Conservation (phyloP, 1,139 yeast species). For the Saccharomyces hybrid region DNA sequence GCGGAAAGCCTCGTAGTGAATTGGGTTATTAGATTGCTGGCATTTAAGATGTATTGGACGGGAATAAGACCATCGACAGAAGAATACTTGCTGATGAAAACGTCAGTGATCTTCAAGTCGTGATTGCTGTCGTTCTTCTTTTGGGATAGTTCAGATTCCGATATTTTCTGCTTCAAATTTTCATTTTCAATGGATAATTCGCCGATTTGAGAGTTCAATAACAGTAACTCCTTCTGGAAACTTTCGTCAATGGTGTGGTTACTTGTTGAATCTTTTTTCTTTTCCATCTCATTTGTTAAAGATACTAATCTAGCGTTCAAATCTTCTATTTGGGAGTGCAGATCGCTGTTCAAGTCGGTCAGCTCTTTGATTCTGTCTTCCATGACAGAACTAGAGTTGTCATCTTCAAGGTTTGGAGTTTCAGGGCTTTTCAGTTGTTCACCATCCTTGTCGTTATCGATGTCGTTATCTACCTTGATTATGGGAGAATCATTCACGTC, state of each 20-base stretch:
- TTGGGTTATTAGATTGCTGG: neutral
- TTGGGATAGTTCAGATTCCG: constrained; percentile 28
- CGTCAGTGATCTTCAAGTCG: neutral
- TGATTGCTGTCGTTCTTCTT: constrained; percentile 11
- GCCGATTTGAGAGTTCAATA: constrained; percentile 23
- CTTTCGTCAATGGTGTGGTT: constrained; percentile 3
- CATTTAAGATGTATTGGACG: neutral
- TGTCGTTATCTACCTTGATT: neutral
- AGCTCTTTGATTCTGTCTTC: neutral
- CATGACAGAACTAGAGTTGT: neutral
- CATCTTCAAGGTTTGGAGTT: neutral
- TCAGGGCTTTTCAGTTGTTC: neutral
- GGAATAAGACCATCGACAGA: constrained; percentile 1
- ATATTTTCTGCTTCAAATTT: constrained; percentile 27
- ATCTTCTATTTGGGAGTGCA: neutral
- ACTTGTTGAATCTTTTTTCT: constrained; percentile 39
- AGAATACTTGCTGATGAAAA: neutral
- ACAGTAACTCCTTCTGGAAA: constrained; percentile 11
- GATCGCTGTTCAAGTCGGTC: neutral
- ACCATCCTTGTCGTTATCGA: neutral
- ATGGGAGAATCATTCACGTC: neutral
- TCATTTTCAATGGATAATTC: constrained; percentile 31
- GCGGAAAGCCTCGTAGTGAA: neutral
- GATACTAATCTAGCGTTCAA: neutral
- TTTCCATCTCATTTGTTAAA: neutral